Evolutionary conservation across 2,329 filamentous ascomycete species (phyloP), one percentile per base, ranked within the genome.

Genomic region (Cadophora sp.): DNA sequence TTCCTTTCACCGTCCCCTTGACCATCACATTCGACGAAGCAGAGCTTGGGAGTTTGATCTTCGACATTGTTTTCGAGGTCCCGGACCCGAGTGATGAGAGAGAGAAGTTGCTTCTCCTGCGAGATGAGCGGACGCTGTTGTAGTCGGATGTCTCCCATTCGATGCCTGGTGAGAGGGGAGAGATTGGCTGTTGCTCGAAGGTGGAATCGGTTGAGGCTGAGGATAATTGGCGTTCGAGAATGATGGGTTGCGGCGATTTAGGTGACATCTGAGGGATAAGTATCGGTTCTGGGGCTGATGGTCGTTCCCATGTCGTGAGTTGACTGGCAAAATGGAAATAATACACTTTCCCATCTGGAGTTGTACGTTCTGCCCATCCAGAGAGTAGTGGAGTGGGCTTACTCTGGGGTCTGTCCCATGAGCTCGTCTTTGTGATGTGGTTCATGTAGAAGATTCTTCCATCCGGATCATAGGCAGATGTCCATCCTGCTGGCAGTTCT

Each of bases 371-470:
- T 29, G 29, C 26, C 50, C 50, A 53, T 16, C 50, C 50, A 5
- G 50, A 7, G 29, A 26, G 50, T 19, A 53, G 12, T 19, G 26
- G 24, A 1, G 6, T 53, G 50, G 26, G 14, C 19, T 16, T 53
- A 16, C 26, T 53, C 16, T 53, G 12, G 2, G 50, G 50, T 9
- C 26, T 27, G 14, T 27, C 4, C 50, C 50, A 53, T 19, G 26
- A 53, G 16, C 50, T 53, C 0, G 50, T 53, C 16, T n/a, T 53
- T 1, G 50, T 53, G 26, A 27, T 31, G 50, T 53, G 50, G 14
- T 53, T 53, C 50, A 53, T 29, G 50, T 53, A 53, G 26, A 53
- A 53, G 26, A 53, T 53, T 5, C 50, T 16, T 29, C 50, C 50
- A 9, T 53, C 50, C 29, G 50, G 50, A 53, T 53, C 14, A 6